Evolutionary conservation across 2,329 filamentous ascomycete species (phyloP).

Genomic region (Epichloe gansuensis): DNA sequence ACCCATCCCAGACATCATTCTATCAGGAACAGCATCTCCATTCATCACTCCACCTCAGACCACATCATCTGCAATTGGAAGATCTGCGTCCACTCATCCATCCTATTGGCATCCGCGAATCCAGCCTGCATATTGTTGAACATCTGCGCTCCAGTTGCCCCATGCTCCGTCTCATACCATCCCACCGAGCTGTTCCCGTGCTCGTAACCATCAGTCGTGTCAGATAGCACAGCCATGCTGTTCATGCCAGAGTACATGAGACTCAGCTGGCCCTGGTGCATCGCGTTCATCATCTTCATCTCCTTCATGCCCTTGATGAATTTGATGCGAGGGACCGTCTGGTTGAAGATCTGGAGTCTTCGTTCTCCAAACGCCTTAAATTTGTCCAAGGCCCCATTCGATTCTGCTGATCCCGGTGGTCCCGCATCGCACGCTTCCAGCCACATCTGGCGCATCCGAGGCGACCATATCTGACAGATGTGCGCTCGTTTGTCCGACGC

Average conservation of each 20-base stretch:
- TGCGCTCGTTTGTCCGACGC: slow-evolving; percentile 12
- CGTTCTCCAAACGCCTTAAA: slow-evolving; percentile 16
- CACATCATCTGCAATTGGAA: slow-evolving; percentile 15
- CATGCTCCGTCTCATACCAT: slow-evolving; percentile 22
- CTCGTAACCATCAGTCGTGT: slow-evolving; percentile 16
- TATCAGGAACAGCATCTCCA: no score
- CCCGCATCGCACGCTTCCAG: slow-evolving; percentile 16
- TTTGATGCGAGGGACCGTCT: slow-evolving; percentile 18
- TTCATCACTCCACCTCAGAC: slow-evolving; percentile 19
- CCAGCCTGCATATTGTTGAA: slow-evolving; percentile 20
- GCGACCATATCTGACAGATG: slow-evolving; percentile 25
- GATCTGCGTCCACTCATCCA: slow-evolving; percentile 16
- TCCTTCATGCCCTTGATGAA: slow-evolving; percentile 16
- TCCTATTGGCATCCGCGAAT: slow-evolving; percentile 15
- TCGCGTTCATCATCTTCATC: slow-evolving; percentile 19
- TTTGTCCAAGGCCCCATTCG: slow-evolving; percentile 12
- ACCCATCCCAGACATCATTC: no score
- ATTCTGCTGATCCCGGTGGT: slow-evolving; percentile 13
- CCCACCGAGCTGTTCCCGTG: slow-evolving; percentile 23
- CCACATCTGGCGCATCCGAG: slow-evolving; percentile 25
- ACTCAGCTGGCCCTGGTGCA: slow-evolving; percentile 21
- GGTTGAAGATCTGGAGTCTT: slow-evolving; percentile 17
- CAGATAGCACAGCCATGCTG: slow-evolving; percentile 14
- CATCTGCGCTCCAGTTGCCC: slow-evolving; percentile 21
- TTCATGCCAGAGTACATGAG: slow-evolving; percentile 22